A percentile compares a stretch with the other conserved stretches of the same genome.
Conservation (phyloP, 441 rosid genomes). For the Populus trichocarpa region DNA sequence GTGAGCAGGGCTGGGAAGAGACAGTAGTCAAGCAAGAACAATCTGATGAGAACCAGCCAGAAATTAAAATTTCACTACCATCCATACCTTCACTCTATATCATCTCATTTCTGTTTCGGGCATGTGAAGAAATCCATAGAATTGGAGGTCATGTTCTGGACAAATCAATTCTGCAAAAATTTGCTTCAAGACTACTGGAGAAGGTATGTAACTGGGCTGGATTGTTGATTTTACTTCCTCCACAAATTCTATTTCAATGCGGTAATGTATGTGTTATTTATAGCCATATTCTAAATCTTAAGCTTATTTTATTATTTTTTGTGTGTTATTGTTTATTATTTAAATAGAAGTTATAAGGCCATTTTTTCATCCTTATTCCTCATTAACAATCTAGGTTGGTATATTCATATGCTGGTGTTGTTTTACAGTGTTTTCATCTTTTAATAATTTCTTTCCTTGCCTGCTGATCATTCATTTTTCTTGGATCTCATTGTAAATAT, state of each 20-base stretch:
- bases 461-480: not conserved
- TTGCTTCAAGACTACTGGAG: slow-evolving; percentile 68
- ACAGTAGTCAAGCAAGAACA: slow-evolving; percentile 84
- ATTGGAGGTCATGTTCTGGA: slow-evolving; percentile 98
- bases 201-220: slow-evolving; percentile 48
- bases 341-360: not conserved
- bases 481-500: not conserved
- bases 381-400: too few relatives aligned
- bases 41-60: slow-evolving; percentile 59
- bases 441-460: not conserved
- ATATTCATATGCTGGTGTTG: not conserved
- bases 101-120: slow-evolving; percentile 81
- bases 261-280: not conserved
- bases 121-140: slow-evolving; percentile 94
- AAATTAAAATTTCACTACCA: slow-evolving; percentile 89
- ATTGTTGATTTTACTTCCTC: slow-evolving; percentile 7
- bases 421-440: not conserved
- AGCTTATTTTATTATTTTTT: not conserved
- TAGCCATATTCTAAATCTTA: not conserved
- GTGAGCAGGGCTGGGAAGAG: slow-evolving; percentile 96
- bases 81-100: slow-evolving; percentile 92
- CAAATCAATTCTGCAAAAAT: slow-evolving; percentile 75
- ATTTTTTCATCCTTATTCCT: not conserved
- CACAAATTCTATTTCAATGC: not conserved
- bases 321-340: not conserved